Evolutionary conservation across 2,329 filamentous ascomycete species (phyloP).

Genomic region (Paramyrothecium sp.): DNA sequence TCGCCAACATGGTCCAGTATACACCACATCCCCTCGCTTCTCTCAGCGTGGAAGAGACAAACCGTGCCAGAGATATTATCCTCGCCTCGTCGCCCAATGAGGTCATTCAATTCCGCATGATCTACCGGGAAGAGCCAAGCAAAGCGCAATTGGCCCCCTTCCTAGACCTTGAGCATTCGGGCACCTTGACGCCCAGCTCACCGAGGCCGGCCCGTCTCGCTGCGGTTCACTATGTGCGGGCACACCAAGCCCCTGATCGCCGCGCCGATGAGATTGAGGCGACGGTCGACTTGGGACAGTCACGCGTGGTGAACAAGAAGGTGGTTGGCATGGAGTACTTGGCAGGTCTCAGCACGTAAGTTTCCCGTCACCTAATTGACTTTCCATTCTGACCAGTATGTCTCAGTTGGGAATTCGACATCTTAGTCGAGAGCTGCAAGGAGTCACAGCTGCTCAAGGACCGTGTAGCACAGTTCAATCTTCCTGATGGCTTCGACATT

Average conservation of each 20-base stretch:
- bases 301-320: neutral
- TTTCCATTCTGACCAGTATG: neutral
- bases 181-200: neutral
- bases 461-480: neutral
- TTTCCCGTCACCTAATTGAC: neutral
- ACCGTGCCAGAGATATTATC: neutral
- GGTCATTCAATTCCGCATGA: neutral
- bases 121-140: neutral
- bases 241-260: neutral
- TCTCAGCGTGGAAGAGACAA: neutral
- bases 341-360: neutral
- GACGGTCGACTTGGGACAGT: neutral
- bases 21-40: neutral
- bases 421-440: slow-evolving; percentile 16
- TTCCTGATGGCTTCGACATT: slow-evolving; percentile 28
- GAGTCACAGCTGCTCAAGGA: neutral
- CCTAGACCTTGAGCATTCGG: neutral
- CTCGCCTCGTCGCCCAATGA: neutral
- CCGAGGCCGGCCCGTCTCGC: neutral
- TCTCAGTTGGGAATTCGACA: slow-evolving; percentile 25
- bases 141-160: neutral
- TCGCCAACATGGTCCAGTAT: neutral
- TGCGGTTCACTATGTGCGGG: neutral
- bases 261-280: neutral
- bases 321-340: neutral